Evolutionary conservation across 768 basidiomycete species (phyloP).

Genomic region (Phaffia australis): DNA sequence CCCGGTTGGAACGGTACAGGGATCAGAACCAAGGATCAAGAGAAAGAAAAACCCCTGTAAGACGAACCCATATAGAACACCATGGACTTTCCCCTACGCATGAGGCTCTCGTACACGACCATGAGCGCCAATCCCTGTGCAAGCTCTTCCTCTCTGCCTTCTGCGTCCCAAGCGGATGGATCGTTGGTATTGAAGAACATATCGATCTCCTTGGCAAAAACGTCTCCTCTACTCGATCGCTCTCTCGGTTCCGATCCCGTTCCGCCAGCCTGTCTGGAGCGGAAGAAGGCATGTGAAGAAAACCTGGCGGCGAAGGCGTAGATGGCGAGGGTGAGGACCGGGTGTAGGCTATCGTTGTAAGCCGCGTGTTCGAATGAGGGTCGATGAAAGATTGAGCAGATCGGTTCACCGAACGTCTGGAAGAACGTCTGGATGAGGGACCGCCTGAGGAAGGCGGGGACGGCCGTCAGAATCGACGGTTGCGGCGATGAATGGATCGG

Average conservation of each 20-base stretch:
- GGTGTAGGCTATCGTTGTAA: neutral
- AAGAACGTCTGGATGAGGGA: conserved; percentile 21
- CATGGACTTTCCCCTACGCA: conserved; percentile 1
- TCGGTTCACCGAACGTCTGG: conserved; percentile 7
- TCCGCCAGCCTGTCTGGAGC: too few species aligned
- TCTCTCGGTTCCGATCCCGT: conserved; percentile 4
- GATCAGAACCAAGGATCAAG: neutral
- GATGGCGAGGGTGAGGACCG: conserved; percentile 16
- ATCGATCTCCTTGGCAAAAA: conserved; percentile 11
- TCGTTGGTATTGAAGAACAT: neutral
- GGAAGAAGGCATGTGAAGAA: conserved; percentile 3
- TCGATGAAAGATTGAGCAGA: conserved; percentile 20
- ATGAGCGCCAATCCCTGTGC: conserved; percentile 17
- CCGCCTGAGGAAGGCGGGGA: conserved; percentile 17
- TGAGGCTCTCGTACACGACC: conserved; percentile 13
- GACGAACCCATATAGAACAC: conserved; percentile 12
- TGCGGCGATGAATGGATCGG: neutral
- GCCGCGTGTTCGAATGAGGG: conserved; percentile 12
- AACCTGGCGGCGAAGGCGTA: conserved; percentile 20
- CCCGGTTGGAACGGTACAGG: neutral
- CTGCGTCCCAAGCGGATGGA: neutral
- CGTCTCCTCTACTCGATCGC: conserved; percentile 10
- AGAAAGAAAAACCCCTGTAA: neutral
- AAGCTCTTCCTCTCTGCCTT: conserved; percentile 11
- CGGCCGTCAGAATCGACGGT: neutral